Percentiles rank a stretch among this genome's conserved stretches.
Evolutionary conservation across 768 basidiomycete species (phyloP).

Genomic region (Collybia sordida): DNA sequence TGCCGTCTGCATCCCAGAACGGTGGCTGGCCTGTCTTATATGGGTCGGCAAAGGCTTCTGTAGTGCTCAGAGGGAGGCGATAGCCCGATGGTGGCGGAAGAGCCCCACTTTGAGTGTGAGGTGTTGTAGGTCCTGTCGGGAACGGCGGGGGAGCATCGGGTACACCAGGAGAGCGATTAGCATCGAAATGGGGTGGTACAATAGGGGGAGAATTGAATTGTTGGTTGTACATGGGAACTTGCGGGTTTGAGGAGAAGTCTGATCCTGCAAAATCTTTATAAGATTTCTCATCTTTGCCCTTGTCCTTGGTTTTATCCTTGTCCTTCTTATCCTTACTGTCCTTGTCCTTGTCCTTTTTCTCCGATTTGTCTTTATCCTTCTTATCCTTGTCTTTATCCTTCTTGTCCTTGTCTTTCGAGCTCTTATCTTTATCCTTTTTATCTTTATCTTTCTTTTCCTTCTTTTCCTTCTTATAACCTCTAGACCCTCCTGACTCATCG

Average conservation of each 20-base stretch:
- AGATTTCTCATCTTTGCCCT: not conserved
- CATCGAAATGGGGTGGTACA: constrained; percentile 16
- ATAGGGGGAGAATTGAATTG: constrained; percentile 21
- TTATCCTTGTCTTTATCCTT: constrained; percentile 17
- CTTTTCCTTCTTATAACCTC: constrained; percentile 10
- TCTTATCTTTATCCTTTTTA: constrained; percentile 24
- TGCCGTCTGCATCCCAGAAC: constrained; percentile 55
- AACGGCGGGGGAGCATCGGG: constrained; percentile 3
- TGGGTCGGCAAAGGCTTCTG: constrained; percentile 41
- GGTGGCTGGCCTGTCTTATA: constrained; percentile 48
- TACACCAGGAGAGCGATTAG: constrained; percentile 7
- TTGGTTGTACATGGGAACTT: constrained; percentile 6
- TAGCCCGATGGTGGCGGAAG: constrained; percentile 61
- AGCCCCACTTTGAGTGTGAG: constrained; percentile 5
- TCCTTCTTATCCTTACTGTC: constrained; percentile 23
- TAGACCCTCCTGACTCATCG: constrained; percentile 16
- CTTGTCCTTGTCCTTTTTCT: constrained; percentile 18
- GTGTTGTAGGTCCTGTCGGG: constrained; percentile 4
- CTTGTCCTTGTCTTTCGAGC: constrained; percentile 24
- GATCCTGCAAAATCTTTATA: constrained; percentile 3
- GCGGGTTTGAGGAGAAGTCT: constrained; percentile 8
- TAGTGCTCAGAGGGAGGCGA: constrained; percentile 54
- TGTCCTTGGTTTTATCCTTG: constrained; percentile 6
- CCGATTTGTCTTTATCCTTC: constrained; percentile 18
- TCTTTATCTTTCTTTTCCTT: constrained; percentile 21